phyloP scores from a whole-genome alignment of 2,329 filamentous ascomycete genomes.

The Xylariaceae sp. region DNA sequence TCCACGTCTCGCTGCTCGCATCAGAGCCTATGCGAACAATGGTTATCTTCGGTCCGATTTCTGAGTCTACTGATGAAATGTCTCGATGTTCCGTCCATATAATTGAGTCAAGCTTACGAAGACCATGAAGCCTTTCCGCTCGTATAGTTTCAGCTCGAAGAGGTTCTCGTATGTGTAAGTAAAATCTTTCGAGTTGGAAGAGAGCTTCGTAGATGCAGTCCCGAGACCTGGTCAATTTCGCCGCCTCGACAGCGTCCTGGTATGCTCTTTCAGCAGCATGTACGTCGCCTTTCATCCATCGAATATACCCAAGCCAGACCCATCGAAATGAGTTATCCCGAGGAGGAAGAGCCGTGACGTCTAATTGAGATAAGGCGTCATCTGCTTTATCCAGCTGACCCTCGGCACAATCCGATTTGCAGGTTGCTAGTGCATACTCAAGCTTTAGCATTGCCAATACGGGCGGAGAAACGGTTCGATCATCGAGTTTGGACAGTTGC shows the following conservation, averaged over 20 bases:
- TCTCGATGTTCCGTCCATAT: slow-evolving; percentile 23
- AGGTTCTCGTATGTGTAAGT: slow-evolving; percentile 24
- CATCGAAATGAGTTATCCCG: slow-evolving; percentile 29
- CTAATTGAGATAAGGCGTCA: slow-evolving; percentile 23
- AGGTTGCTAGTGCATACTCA: slow-evolving; percentile 28
- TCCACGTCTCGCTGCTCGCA: slow-evolving; percentile 12
- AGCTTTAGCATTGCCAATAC: slow-evolving; percentile 26
- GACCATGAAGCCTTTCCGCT: slow-evolving; percentile 23
- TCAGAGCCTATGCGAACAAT: slow-evolving; percentile 18
- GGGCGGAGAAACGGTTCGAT: slow-evolving; percentile 13
- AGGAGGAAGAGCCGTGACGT: slow-evolving; percentile 19
- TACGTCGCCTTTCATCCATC: slow-evolving; percentile 24
- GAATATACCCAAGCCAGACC: slow-evolving; percentile 30
- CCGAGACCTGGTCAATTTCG: slow-evolving; percentile 27
- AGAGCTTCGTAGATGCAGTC: slow-evolving; percentile 30
- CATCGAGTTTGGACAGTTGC: slow-evolving; percentile 23
- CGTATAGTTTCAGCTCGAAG: slow-evolving; percentile 27
- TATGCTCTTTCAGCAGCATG: slow-evolving; percentile 26
- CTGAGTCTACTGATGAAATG: not conserved
- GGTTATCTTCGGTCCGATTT: slow-evolving; percentile 8
- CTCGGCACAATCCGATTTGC: slow-evolving; percentile 27
- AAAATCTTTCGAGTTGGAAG: slow-evolving; percentile 31
- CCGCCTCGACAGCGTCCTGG: slow-evolving; percentile 24
- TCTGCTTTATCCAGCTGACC: slow-evolving; percentile 25
- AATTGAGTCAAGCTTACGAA: slow-evolving; percentile 24